phyloP scores from a whole-genome alignment of 2,329 filamentous ascomycete species.

The Epicoccum nigrum region DNA sequence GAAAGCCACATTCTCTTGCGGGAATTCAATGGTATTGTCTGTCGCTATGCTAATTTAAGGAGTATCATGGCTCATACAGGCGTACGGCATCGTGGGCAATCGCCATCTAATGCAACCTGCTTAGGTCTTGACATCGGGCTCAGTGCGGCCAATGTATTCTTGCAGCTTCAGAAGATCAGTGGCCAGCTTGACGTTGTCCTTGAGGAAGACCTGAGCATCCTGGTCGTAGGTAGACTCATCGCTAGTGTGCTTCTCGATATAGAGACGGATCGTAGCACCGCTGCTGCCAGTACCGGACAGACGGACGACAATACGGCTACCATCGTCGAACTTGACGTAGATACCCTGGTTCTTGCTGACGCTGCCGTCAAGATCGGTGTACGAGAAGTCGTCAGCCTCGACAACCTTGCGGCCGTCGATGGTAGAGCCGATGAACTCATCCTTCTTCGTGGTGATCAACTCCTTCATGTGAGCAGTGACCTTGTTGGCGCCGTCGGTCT shows the following conservation, averaged over 20 bases:
- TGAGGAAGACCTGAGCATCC: conserved; percentile 92
- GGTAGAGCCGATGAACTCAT: conserved; percentile 81
- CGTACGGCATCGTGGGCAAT: conserved; percentile 5
- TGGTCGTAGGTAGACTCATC: conserved; percentile 78
- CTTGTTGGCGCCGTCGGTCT: conserved; percentile 88
- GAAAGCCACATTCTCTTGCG: too few relatives aligned
- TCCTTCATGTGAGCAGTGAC: conserved; percentile 81
- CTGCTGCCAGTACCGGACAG: conserved; percentile 94
- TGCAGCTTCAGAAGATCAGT: conserved; percentile 88
- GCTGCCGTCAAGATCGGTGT: conserved; percentile 97
- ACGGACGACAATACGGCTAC: conserved; percentile 92
- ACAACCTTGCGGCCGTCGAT: conserved; percentile 82
- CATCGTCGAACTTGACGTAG: conserved; percentile 91
- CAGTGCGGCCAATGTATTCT: conserved; percentile 87
- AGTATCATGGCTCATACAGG: conserved; percentile 18
- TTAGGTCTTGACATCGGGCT: conserved; percentile 97
- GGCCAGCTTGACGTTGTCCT: conserved; percentile 85
- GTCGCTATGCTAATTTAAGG: conserved; percentile 17
- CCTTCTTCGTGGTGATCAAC: conserved; percentile 71
- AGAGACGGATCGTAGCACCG: conserved; percentile 93
- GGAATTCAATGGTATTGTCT: conserved; percentile 14
- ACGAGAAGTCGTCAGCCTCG: conserved; percentile 94
- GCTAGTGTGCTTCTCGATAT: conserved; percentile 92
- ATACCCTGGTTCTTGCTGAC: conserved; percentile 96
- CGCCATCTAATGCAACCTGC: not conserved